phyloP scores from a whole-genome alignment of 2,329 filamentous ascomycete species.

The Colletotrichum lentis region DNA sequence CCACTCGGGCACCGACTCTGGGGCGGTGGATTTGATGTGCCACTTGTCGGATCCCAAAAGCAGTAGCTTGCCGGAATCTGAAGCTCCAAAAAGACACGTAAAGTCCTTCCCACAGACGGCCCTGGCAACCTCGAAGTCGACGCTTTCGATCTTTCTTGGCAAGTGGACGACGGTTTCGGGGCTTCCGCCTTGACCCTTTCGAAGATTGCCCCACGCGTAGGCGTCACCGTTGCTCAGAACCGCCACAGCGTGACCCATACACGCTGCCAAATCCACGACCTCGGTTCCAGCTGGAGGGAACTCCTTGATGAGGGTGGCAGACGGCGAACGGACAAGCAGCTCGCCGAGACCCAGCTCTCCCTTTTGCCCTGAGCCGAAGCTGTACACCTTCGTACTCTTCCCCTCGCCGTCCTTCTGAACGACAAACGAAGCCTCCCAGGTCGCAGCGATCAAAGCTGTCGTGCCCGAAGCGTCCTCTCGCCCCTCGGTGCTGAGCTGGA shows the following conservation, averaged over 20 bases:
- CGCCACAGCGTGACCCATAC: constrained; percentile 79
- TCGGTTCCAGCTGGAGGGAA: constrained; percentile 70
- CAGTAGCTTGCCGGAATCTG: constrained; percentile 64
- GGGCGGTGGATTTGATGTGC: constrained; percentile 66
- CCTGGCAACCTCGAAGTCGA: constrained; percentile 68
- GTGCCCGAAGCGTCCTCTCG: constrained; percentile 42
- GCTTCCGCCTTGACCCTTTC: constrained; percentile 83
- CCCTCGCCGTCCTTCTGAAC: constrained; percentile 57
- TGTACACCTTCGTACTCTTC: constrained; percentile 62
- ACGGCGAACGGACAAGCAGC: constrained; percentile 58
- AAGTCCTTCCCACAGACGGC: constrained; percentile 87
- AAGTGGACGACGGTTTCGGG: constrained; percentile 61
- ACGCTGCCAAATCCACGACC: constrained; percentile 73
- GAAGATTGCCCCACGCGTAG: constrained; percentile 88
- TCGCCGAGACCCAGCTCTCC: constrained; percentile 76
- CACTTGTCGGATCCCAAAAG: constrained; percentile 82
- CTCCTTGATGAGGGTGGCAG: constrained; percentile 59
- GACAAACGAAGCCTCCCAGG: constrained; percentile 79
- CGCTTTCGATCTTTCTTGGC: constrained; percentile 68
- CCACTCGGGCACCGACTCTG: constrained; percentile 64
- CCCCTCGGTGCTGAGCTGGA: constrained; percentile 48
- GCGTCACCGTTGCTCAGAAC: constrained; percentile 78
- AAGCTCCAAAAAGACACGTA: constrained; percentile 72
- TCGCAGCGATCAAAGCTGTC: constrained; percentile 67
- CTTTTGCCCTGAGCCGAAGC: constrained; percentile 71